Evolutionary conservation across 768 basidiomycete species (phyloP), one percentile per base, ranked within the genome.

Genomic region (Paxillus rubicundulus): DNA sequence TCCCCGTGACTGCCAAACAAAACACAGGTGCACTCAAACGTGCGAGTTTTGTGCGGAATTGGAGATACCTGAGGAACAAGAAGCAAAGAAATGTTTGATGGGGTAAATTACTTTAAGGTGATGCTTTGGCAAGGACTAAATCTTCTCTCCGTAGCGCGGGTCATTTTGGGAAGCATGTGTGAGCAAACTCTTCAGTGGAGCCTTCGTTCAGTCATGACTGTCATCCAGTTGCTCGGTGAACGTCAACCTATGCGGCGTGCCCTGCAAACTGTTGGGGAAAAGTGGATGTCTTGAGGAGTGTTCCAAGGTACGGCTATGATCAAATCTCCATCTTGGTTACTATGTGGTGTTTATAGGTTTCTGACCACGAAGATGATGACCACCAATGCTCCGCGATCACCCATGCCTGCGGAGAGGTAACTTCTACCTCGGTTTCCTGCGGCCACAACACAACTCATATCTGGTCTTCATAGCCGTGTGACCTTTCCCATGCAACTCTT

Each of bases 341-440:
- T n/a, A n/a, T n/a, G n/a, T n/a, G n/a, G n/a, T 10, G 40, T 20
- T 18, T 14, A 12, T 8, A 82, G 80, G 63, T 74, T 9, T 62
- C 68, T 3, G 72, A 68, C 9, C 81, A 82, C 51, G 46, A 49
- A 12, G 79, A 72, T 9, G 71, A 68, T 3, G 74, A 72, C 21
- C 82, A 83, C 54, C 44, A 72, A 43, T 83, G 82, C 57, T 71
- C 80, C 1, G 77, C 79, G 1, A 56, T 63, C 39, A 55, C 71
- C 1, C 82, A 82, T 59, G 72, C 72, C 39, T 83, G 82, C 51
- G 80, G 80, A 36, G 61, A 75, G 74, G 81, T 76, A 21, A 21
- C 21, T 21, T 21, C 21, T 21, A 21, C 21, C 21, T 21, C 5
- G 2, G 21, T 21, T 21, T 21, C 21, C 21, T 21, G 21, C 2